phyloP scores from a whole-genome alignment of 306 rosid genomes.

The Albizia julibrissin region DNA sequence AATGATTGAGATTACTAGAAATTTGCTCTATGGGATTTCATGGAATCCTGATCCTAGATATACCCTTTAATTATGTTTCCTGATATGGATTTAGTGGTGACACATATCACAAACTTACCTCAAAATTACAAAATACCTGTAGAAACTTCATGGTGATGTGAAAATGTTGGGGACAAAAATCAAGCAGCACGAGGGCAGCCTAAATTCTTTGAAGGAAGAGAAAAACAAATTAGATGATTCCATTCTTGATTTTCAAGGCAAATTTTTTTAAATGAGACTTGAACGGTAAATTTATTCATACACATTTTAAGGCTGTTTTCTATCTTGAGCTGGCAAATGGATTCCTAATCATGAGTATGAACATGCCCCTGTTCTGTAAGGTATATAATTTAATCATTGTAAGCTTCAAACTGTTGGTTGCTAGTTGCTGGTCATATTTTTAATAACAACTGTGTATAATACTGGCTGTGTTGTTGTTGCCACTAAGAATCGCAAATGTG shows the following conservation, averaged over 20 bases:
- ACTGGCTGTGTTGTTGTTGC: constrained; percentile 17
- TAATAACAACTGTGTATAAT: background rate
- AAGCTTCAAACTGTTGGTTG: constrained; percentile 16
- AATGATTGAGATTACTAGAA: background rate
- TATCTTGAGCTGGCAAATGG: constrained; percentile 15
- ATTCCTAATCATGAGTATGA: constrained; percentile 14
- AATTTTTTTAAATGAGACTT: constrained; percentile 32
- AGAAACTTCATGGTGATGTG: constrained; percentile 84
- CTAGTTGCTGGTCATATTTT: constrained; percentile 7
- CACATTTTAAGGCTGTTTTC: constrained; percentile 27
- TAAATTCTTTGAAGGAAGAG: constrained; percentile 55
- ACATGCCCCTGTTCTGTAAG: constrained; percentile 15
- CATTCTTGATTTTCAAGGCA: constrained; percentile 83
- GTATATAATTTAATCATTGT: constrained; percentile 12
- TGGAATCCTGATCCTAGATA: background rate
- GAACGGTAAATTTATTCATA: constrained; percentile 60
- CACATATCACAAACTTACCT: constrained; percentile 31
- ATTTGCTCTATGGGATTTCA: background rate
- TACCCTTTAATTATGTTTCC: constrained; percentile 19
- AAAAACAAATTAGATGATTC: constrained; percentile 65
- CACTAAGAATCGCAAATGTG: constrained; percentile 5
- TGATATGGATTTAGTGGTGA: constrained; percentile 20
- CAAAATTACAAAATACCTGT: constrained; percentile 35
- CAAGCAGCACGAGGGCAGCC: constrained; percentile 73
- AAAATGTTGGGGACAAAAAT: constrained; percentile 65